Conservation (phyloP, 163 green algal species). For the Chlamydomonas reinhardtii region DNA sequence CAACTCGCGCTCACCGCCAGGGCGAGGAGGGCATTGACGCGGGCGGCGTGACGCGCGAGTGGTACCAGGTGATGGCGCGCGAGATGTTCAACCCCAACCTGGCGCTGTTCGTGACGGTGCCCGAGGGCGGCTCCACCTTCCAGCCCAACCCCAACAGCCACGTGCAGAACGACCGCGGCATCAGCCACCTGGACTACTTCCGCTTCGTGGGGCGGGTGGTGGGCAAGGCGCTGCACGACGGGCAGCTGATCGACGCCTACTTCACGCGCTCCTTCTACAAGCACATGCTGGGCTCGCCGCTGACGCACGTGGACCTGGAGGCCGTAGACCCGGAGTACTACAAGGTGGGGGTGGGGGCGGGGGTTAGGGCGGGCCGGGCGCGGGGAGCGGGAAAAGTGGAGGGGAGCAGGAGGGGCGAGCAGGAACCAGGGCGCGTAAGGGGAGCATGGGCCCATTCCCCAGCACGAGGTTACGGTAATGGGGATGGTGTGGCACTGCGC, state of each 20-base stretch:
- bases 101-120: slow-evolving; percentile 91
- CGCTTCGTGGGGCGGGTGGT: slow-evolving; percentile 88
- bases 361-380: neutral
- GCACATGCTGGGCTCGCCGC: slow-evolving; percentile 93
- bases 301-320: slow-evolving; percentile 97
- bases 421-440: too few relatives aligned
- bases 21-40: slow-evolving; percentile 98
- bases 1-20: neutral
- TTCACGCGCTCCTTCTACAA: slow-evolving; percentile 99
- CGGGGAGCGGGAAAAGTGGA: too few relatives aligned
- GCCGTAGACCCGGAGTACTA: slow-evolving; percentile 96
- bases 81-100: slow-evolving; percentile 98
- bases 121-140: slow-evolving; percentile 93
- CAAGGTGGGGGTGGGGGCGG: slow-evolving; percentile 80
- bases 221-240: slow-evolving; percentile 97
- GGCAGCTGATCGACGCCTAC: slow-evolving; percentile 95
- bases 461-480: too few relatives aligned
- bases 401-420: too few relatives aligned
- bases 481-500: too few relatives aligned
- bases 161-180: slow-evolving; percentile 90
- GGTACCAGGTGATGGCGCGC: slow-evolving; percentile 94
- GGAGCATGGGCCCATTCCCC: too few relatives aligned
- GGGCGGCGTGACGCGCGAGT: slow-evolving; percentile 95
- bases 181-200: slow-evolving; percentile 97
- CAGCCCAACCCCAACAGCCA: slow-evolving; percentile 95